Base-by-base conservation (phyloP, 2,329 filamentous ascomycete species). In the Metarhizium rileyi region DNA sequence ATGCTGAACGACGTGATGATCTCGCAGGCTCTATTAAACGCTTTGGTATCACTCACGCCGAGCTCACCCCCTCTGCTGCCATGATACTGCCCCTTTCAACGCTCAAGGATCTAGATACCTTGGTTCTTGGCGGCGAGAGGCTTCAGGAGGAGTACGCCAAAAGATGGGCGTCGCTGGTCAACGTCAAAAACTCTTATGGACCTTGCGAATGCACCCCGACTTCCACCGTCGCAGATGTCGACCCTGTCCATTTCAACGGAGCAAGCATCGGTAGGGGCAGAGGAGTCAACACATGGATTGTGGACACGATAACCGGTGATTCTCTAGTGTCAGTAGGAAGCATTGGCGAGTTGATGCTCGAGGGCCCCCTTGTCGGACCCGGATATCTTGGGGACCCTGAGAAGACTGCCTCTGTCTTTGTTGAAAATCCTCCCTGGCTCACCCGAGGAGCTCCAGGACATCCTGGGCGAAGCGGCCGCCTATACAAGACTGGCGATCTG, bases 401-500 rank as follows among this genome's bases (percentile, higher is more conserved):
- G 28, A 52, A 55, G 47, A 56, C 54, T 14, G 41, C 48, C 1
- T 10, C 22, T 1, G 38, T 48, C 4, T 56, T 56, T 40, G 36
- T 55, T 18, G 44, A 48, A 10, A 67, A 52, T 67, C 68, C 43
- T 45, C 50, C 6, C 4, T 74, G 67, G 69, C 53, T 65, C 5
- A 55, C 56, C 18, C 50, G 52, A 6, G 60, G 63, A 12, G 23
- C 18, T 5, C 44, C 44, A 18, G 33, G n/a, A 22, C 33, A 40
- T 10, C 1, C 47, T 35, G 45, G 54, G 41, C 44, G 53, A 9
- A 36, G 30, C 2, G 53, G 52, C 7, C 46, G 51, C 33, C 47
- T 69, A 5, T 68, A 67, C 52, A 60, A 61, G 44, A 68, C 66
- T 1, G 66, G 66, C 12, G 66, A 69, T 49, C 54, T 68, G 22